Percentiles rank a stretch among this genome's conserved stretches.
Evolutionary conservation across 306 rosid species (phyloP).

Genomic region (Argentina anserina): DNA sequence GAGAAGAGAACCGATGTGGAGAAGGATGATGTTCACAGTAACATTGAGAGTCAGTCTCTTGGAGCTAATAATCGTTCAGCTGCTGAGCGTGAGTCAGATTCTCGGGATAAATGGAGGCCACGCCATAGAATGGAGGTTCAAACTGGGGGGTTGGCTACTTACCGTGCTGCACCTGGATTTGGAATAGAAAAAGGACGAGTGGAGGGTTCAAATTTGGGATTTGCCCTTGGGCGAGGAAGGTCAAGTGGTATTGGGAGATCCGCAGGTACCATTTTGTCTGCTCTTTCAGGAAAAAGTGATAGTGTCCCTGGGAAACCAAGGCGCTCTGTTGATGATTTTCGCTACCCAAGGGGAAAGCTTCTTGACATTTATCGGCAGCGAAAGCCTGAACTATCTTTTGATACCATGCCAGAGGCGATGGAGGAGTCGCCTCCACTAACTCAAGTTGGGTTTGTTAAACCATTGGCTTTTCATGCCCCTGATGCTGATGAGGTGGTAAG

Average conservation of each 20-base stretch:
- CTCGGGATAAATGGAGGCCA: slow-evolving; percentile 72
- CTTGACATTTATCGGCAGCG: slow-evolving; percentile 52
- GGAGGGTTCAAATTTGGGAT: slow-evolving; percentile 52
- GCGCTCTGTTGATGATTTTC: slow-evolving; percentile 30
- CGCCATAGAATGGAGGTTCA: slow-evolving; percentile 59
- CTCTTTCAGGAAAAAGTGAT: slow-evolving; percentile 28
- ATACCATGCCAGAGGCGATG: slow-evolving; percentile 39
- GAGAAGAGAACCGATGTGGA: slow-evolving; percentile 49
- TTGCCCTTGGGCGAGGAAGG: slow-evolving; percentile 55
- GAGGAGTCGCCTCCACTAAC: slow-evolving; percentile 38
- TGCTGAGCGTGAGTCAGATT: slow-evolving; percentile 53
- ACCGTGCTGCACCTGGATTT: slow-evolving; percentile 64
- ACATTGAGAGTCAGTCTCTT: slow-evolving; percentile 38
- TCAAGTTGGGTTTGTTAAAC: slow-evolving; percentile 34
- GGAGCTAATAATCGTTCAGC: slow-evolving; percentile 38
- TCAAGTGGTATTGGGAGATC: slow-evolving; percentile 36
- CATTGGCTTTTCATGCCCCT: slow-evolving; percentile 59
- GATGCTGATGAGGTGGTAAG: slow-evolving; percentile 50
- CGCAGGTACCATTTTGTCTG: slow-evolving; percentile 28
- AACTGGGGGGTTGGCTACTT: slow-evolving; percentile 37
- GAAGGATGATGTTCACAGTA: slow-evolving; percentile 44
- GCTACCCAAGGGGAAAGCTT: slow-evolving; percentile 60
- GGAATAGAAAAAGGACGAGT: slow-evolving; percentile 47
- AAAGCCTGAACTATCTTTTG: slow-evolving; percentile 34
- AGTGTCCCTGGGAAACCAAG: slow-evolving; percentile 37